Evolutionary conservation across 1,139 yeast species (phyloP).

Genomic region (Lodderomyces pseudojiufengensis): DNA sequence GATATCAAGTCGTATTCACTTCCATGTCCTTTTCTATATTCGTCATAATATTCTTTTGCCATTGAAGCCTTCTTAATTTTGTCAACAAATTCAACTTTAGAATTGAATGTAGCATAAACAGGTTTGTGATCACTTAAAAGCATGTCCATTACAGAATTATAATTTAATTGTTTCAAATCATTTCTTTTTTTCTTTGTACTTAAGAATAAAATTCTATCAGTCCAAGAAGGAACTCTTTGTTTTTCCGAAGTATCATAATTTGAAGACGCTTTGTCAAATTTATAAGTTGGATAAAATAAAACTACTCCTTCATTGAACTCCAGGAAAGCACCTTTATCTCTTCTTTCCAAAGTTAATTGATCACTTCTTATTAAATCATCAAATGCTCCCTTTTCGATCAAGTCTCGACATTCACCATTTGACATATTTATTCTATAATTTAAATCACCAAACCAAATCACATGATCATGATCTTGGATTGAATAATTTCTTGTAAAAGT

Average conservation of each 20-base stretch:
- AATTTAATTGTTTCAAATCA: conserved; percentile 53
- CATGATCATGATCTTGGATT: conserved; percentile 77
- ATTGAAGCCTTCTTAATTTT: conserved; percentile 27
- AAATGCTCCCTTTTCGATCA: conserved; percentile 44
- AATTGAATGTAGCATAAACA: conserved; percentile 69
- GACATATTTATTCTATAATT: conserved; percentile 78
- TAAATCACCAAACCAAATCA: conserved; percentile 95
- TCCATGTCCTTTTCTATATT: conserved; percentile 31
- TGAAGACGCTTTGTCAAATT: conserved; percentile 85
- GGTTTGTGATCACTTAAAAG: conserved; percentile 87
- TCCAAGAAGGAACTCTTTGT: conserved; percentile 94
- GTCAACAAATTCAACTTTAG: conserved; percentile 64
- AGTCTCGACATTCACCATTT: conserved; percentile 67
- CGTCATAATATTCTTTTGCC: conserved; percentile 29
- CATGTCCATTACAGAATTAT: conserved; percentile 55
- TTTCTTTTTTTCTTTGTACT: conserved; percentile 39
- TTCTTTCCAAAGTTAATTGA: conserved; percentile 81
- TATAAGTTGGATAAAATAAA: conserved; percentile 84
- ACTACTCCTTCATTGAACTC: conserved; percentile 80
- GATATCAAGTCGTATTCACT: conserved; percentile 11
- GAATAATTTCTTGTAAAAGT: conserved; percentile 68
- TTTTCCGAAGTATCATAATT: conserved; percentile 87
- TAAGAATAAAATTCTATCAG: conserved; percentile 74
- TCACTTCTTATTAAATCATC: conserved; percentile 66
- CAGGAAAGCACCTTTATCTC: conserved; percentile 62